Conservation (phyloP, 768 basidiomycete species). For the Tulasnella sp. region DNA sequence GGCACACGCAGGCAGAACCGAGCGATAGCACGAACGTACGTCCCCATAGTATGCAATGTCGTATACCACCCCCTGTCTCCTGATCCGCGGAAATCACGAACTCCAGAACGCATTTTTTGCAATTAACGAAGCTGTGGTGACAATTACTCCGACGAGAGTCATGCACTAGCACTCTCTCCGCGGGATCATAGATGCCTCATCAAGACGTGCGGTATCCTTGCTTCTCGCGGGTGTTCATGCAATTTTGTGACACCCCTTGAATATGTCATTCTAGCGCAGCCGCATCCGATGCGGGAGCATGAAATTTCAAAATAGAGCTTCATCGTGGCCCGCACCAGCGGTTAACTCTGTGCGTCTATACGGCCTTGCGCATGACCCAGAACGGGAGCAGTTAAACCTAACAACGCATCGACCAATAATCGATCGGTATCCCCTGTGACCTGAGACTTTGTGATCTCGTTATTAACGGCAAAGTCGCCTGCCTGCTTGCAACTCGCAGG, state of each 20-base stretch:
- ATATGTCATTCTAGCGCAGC: constrained; percentile 1
- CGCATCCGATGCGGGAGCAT: not conserved
- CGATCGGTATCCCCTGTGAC: constrained; percentile 4
- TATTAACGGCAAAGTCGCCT: not conserved
- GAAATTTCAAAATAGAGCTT: constrained; percentile 10
- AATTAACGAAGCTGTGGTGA: not conserved
- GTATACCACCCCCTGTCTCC: constrained; percentile 6
- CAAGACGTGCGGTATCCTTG: not conserved
- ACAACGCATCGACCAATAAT: not conserved
- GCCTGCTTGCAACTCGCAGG: constrained; percentile 1
- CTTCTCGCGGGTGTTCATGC: not conserved
- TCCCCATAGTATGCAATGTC: not conserved
- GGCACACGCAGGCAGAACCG: constrained; percentile 1
- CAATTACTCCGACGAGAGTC: constrained; percentile 7
- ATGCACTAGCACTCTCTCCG: not conserved
- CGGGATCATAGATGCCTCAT: not conserved
- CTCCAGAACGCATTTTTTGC: not conserved
- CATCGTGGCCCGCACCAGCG: constrained; percentile 6
- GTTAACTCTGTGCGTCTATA: constrained; percentile 18
- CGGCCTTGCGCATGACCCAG: constrained; percentile 1
- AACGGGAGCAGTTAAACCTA: constrained; percentile 11
- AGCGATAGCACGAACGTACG: constrained; percentile 5
- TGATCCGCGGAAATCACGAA: constrained; percentile 4
- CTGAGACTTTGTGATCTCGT: not conserved
- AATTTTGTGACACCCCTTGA: not conserved